Conservation (phyloP, 768 basidiomycete genomes). For the Suillus alpinus region DNA sequence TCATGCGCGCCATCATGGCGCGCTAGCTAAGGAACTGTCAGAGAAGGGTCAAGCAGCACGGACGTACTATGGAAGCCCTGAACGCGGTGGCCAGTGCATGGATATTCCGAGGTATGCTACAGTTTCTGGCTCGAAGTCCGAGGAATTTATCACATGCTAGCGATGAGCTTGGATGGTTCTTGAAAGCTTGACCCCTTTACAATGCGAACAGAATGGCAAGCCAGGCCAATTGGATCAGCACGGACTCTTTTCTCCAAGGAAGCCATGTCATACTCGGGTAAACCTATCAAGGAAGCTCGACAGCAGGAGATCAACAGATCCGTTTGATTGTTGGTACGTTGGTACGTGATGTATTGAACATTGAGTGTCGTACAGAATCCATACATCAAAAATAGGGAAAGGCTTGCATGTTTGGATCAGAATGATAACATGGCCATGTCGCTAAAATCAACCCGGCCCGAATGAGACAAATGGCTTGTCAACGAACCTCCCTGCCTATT, state of each 20-base stretch:
- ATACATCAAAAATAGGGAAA: slow-evolving; percentile 35
- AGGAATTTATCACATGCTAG: not conserved
- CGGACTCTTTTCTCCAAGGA: slow-evolving; percentile 94
- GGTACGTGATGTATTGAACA: slow-evolving; percentile 45
- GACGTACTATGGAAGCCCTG: slow-evolving; percentile 70
- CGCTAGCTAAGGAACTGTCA: slow-evolving; percentile 76
- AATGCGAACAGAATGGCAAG: slow-evolving; percentile 51
- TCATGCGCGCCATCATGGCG: slow-evolving; percentile 70
- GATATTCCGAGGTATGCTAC: slow-evolving; percentile 72
- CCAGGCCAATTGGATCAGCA: slow-evolving; percentile 85
- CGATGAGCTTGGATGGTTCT: not conserved
- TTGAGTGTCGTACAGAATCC: not conserved
- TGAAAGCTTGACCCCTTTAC: not conserved
- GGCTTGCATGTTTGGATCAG: slow-evolving; percentile 62
- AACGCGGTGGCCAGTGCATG: slow-evolving; percentile 82
- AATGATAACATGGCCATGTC: slow-evolving; percentile 39
- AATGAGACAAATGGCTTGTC: slow-evolving; percentile 69
- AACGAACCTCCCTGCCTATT: not conserved
- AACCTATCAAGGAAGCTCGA: slow-evolving; percentile 65
- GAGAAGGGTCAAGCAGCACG: slow-evolving; percentile 80
- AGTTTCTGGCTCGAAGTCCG: not conserved
- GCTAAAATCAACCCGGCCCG: slow-evolving; percentile 89
- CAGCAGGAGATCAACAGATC: slow-evolving; percentile 60
- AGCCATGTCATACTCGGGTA: slow-evolving; percentile 74
- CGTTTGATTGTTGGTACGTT: slow-evolving; percentile 80